These are phyloP conservation scores for Exophiala aquamarina DNA, from an alignment of 2,329 filamentous ascomycete genomes.

Conservation along the genomic window DNA sequence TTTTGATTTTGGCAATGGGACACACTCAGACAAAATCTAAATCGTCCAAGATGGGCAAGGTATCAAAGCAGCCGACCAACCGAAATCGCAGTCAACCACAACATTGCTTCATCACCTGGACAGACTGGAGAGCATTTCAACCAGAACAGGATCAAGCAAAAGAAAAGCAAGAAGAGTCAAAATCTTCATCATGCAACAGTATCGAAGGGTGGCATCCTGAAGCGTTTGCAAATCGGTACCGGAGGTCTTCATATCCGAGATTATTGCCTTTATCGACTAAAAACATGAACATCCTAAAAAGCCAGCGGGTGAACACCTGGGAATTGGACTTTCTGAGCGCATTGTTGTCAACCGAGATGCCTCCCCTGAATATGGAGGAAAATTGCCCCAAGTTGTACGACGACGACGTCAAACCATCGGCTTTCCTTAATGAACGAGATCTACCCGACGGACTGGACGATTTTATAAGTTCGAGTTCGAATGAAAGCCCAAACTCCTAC, in stretches of 20 bases:
- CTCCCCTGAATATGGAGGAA: no score
- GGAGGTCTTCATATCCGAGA: neutral
- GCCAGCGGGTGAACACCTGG: neutral
- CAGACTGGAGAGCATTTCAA: conserved; percentile 3
- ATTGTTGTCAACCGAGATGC: neutral
- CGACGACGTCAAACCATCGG: no score
- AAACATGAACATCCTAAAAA: neutral
- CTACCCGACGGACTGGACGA: no score
- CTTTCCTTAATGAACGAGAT: no score
- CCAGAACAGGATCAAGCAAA: neutral
- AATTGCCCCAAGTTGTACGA: no score
- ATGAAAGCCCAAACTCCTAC: no score
- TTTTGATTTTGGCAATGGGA: no score
- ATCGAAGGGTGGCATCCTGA: conserved; percentile 1
- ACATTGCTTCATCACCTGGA: conserved; percentile 1
- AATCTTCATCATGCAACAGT: neutral
- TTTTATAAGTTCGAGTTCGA: no score
- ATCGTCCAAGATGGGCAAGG: no score
- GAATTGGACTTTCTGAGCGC: conserved; percentile 1
- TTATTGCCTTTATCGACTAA: neutral
- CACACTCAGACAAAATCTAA: no score
- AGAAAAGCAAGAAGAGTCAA: neutral
- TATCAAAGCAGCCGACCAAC: no score
- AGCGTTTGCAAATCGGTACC: neutral
- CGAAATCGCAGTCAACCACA: no score